These are phyloP conservation scores for Mycena kentingensis DNA, from an alignment of 768 basidiomycete genomes.

Conservation along the genomic window DNA sequence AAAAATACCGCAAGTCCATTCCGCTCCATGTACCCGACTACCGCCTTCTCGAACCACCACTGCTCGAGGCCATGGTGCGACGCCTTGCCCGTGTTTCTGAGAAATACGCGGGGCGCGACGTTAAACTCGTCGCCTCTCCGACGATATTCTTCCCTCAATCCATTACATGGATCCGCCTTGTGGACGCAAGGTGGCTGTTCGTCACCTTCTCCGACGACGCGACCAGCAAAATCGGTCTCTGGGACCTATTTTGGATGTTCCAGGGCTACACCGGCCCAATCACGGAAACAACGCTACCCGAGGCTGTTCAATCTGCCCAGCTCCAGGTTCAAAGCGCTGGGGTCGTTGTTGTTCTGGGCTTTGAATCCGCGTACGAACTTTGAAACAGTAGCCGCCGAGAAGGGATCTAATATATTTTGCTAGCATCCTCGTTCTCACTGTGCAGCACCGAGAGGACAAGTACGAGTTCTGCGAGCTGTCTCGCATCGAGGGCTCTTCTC, in stretches of 20 bases:
- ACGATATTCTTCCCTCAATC: slow-evolving; percentile 27
- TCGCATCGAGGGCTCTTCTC: slow-evolving; percentile 2
- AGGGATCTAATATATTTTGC: too few species aligned
- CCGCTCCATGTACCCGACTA: too few species aligned
- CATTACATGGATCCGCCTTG: slow-evolving; percentile 20
- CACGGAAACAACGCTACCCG: slow-evolving; percentile 15
- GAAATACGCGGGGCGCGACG: too few species aligned
- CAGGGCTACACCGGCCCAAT: slow-evolving; percentile 3
- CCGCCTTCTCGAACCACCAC: too few species aligned
- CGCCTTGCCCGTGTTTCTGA: too few species aligned
- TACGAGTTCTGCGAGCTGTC: slow-evolving; percentile 3
- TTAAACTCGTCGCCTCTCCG: slow-evolving; percentile 27
- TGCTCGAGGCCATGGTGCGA: too few species aligned
- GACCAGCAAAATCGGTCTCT: slow-evolving; percentile 14
- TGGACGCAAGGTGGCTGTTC: slow-evolving; percentile 12
- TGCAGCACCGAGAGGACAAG: background rate
- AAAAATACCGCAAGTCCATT: too few species aligned
- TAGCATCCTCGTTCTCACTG: slow-evolving; percentile 3
- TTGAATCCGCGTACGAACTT: slow-evolving; percentile 1
- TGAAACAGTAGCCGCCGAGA: too few species aligned
- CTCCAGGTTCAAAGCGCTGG: slow-evolving; percentile 5
- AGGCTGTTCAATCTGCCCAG: slow-evolving; percentile 10
- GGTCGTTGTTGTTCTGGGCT: slow-evolving; percentile 12
- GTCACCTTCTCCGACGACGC: slow-evolving; percentile 15
- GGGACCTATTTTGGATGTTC: slow-evolving; percentile 10